phyloP scores from a whole-genome alignment of 352 stramenopile species.

The Blastocystis sp. region DNA sequence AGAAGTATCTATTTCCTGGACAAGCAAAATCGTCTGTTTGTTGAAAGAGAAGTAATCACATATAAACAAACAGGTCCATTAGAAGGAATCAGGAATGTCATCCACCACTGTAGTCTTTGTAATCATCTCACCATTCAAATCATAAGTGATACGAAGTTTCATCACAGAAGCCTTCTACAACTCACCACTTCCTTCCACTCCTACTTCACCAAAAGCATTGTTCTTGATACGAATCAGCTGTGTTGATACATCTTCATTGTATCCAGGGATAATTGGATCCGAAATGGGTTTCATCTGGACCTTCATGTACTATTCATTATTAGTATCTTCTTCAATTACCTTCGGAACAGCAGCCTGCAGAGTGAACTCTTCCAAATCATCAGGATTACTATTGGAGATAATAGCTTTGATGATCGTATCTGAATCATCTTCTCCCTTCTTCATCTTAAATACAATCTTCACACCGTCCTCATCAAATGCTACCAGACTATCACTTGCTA shows the following conservation, averaged over 20 bases:
- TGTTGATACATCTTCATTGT: constrained; percentile 55
- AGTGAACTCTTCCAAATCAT: constrained; percentile 47
- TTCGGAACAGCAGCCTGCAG: constrained; percentile 40
- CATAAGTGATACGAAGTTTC: constrained; percentile 55
- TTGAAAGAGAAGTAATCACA: not conserved
- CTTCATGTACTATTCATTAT: constrained; percentile 50
- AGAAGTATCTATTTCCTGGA: not conserved
- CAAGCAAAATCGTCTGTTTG: not conserved
- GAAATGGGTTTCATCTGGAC: constrained; percentile 62
- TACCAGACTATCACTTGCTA: not conserved
- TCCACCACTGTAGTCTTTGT: constrained; percentile 26
- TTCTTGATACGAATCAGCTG: constrained; percentile 48
- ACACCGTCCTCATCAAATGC: constrained; percentile 53
- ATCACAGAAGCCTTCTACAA: constrained; percentile 46
- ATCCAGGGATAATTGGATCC: constrained; percentile 14
- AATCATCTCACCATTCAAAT: constrained; percentile 32
- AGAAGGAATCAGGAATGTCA: constrained; percentile 45
- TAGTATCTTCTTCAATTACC: not conserved
- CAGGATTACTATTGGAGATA: constrained; percentile 26
- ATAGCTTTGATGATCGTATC: constrained; percentile 58
- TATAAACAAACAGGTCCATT: not conserved
- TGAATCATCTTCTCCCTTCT: constrained; percentile 26
- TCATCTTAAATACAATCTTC: constrained; percentile 46
- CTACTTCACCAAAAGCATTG: constrained; percentile 39
- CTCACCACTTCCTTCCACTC: not conserved